Evolutionary conservation across 2,329 filamentous ascomycete genomes (phyloP).

Genomic region (Fusarium transvaalense): DNA sequence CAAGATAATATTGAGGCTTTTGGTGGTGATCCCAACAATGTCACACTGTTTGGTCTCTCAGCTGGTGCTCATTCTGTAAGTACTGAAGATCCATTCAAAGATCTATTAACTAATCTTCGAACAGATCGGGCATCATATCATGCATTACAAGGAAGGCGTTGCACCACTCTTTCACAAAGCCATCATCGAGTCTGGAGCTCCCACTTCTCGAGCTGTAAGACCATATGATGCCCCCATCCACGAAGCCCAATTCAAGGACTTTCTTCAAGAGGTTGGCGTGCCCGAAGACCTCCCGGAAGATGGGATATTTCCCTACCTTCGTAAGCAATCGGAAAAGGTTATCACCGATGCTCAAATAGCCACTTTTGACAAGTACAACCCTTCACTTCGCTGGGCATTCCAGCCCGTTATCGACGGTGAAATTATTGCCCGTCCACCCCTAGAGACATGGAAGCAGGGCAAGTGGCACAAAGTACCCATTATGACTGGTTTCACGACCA

Average conservation of each 20-base stretch:
- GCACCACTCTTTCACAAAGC: constrained; percentile 64
- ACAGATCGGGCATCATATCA: constrained; percentile 76
- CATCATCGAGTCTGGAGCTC: constrained; percentile 68
- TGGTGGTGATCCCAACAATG: constrained; percentile 63
- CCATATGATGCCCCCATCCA: constrained; percentile 70
- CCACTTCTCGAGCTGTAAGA: constrained; percentile 65
- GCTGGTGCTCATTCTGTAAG: constrained; percentile 65
- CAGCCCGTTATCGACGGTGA: constrained; percentile 74
- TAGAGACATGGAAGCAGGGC: constrained; percentile 64
- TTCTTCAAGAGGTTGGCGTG: constrained; percentile 29
- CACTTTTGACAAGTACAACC: constrained; percentile 61
- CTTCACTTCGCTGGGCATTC: constrained; percentile 70
- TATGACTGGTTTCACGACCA: constrained; percentile 76
- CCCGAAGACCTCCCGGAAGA: constrained; percentile 27
- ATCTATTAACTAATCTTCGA: background rate
- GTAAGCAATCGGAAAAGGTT: constrained; percentile 51
- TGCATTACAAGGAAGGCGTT: constrained; percentile 59
- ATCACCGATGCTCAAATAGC: constrained; percentile 55
- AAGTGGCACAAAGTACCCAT: constrained; percentile 57
- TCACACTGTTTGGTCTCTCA: constrained; percentile 54
- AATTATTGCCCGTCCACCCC: constrained; percentile 68
- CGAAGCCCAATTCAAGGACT: constrained; percentile 63
- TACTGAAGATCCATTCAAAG: rapidly evolving
- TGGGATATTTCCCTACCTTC: constrained; percentile 62
- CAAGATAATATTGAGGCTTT: constrained; percentile 66